Percentiles rank a stretch among this genome's conserved stretches.
These are phyloP conservation scores for Macrolepiota albuminosa DNA, from an alignment of 768 basidiomycete species.

Conservation along the genomic window DNA sequence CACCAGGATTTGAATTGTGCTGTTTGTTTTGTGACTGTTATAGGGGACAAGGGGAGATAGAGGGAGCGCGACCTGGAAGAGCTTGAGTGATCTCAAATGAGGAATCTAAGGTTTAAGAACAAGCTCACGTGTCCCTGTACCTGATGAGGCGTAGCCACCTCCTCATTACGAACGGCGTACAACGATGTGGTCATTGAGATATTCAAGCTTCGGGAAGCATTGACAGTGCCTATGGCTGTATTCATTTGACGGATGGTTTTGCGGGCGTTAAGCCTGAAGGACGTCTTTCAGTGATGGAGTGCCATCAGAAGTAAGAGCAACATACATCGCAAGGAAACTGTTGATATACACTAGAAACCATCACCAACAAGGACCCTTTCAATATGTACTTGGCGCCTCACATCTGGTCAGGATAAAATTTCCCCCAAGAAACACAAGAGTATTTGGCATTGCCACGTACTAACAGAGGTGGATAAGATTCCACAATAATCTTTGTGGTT, in stretches of 20 bases:
- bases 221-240: slow-evolving; percentile 3
- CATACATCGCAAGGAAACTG: slow-evolving; percentile 27
- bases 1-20: background rate
- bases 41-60: slow-evolving; percentile 4
- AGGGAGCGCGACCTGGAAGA: slow-evolving; percentile 1
- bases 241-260: slow-evolving; percentile 12
- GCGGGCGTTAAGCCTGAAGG: slow-evolving; percentile 19
- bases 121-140: slow-evolving; percentile 7
- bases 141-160: background rate
- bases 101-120: background rate
- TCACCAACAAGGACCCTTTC: background rate
- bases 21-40: background rate
- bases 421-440: slow-evolving; percentile 16
- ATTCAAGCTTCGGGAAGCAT: slow-evolving; percentile 13
- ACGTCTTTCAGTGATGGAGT: background rate
- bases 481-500: background rate
- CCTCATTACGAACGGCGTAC: slow-evolving; percentile 1
- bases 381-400: background rate
- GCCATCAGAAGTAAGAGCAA: background rate
- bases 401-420: slow-evolving; percentile 17
- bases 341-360: slow-evolving; percentile 23
- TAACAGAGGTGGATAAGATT: background rate
- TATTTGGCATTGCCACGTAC: slow-evolving; percentile 15
- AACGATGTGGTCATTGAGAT: slow-evolving; percentile 8
- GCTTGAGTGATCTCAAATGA: background rate